These are phyloP conservation scores for Acacia confusa DNA, from an alignment of 306 rosid genomes.

Conservation along the genomic window DNA sequence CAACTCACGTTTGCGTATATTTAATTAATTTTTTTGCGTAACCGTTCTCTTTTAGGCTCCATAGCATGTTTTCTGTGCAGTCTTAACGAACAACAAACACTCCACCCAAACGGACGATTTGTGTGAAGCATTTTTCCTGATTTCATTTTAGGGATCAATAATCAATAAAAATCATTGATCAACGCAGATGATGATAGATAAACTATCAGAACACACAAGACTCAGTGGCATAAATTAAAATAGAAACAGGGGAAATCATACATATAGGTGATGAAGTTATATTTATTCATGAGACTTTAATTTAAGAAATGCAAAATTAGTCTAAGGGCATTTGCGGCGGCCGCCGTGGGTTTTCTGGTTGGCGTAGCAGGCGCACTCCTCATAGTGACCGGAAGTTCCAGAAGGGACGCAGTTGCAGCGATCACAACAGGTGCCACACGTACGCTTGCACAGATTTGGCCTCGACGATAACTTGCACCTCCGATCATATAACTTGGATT, in stretches of 20 bases:
- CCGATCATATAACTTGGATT: neutral
- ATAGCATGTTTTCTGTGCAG: neutral
- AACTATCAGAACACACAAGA: too few species aligned
- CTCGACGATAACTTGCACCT: slow-evolving; percentile 46
- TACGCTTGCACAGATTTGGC: slow-evolving; percentile 44
- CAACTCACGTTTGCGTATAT: neutral
- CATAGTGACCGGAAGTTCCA: slow-evolving; percentile 42
- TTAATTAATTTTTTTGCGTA: neutral
- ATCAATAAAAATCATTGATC: too few species aligned
- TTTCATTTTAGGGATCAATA: neutral
- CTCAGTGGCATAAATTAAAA: neutral
- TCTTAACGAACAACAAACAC: neutral
- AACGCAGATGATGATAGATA: too few species aligned
- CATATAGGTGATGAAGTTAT: neutral
- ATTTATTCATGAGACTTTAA: neutral
- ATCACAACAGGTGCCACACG: slow-evolving; percentile 53
- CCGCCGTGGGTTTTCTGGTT: slow-evolving; percentile 49
- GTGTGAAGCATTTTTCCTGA: neutral
- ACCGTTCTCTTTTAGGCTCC: neutral
- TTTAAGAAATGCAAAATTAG: neutral
- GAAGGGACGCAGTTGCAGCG: slow-evolving; percentile 62
- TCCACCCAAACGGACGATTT: neutral
- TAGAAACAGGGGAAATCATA: neutral
- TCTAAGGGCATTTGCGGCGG: slow-evolving; percentile 55
- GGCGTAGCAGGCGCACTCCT: slow-evolving; percentile 58